Percentiles rank a stretch among this genome's conserved stretches.
Conservation (phyloP, 2,329 filamentous ascomycete genomes). For the Aspergillus aculeatinus region DNA sequence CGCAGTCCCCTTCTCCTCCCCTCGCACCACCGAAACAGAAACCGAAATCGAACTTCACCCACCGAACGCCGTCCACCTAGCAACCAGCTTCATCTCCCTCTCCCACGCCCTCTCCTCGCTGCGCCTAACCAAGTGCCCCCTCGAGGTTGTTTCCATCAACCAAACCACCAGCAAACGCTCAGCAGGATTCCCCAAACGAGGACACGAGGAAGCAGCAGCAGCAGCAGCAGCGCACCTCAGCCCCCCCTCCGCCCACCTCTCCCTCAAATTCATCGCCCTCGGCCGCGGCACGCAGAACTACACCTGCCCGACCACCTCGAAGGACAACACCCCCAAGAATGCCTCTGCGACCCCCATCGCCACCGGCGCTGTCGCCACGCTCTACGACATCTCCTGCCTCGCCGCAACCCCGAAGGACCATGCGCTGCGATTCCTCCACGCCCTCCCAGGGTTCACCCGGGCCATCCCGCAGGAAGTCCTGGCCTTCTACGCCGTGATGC, state of each 20-base stretch:
- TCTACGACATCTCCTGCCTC: conserved; percentile 46
- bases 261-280: conserved; percentile 46
- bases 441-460: conserved; percentile 25
- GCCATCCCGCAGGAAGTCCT: conserved; percentile 28
- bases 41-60: not conserved
- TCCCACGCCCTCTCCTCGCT: not conserved
- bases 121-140: conserved; percentile 21
- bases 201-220: not conserved
- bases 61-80: not conserved
- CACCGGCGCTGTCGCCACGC: conserved; percentile 47
- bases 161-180: not conserved
- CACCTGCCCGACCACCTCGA: conserved; percentile 38
- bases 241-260: conserved; percentile 26
- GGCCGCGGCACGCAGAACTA: conserved; percentile 55
- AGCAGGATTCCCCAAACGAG: not conserved
- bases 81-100: not conserved
- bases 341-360: conserved; percentile 33
- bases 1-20: not conserved
- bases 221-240: conserved; percentile 25
- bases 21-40: not conserved
- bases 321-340: not conserved
- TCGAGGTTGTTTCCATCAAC: conserved; percentile 20
- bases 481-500: conserved; percentile 24
- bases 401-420: too few relatives aligned
- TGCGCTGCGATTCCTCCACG: conserved; percentile 24